Evolutionary conservation across 2,329 filamentous ascomycete genomes (phyloP).

Genomic region (Colletotrichum chrysophilum): DNA sequence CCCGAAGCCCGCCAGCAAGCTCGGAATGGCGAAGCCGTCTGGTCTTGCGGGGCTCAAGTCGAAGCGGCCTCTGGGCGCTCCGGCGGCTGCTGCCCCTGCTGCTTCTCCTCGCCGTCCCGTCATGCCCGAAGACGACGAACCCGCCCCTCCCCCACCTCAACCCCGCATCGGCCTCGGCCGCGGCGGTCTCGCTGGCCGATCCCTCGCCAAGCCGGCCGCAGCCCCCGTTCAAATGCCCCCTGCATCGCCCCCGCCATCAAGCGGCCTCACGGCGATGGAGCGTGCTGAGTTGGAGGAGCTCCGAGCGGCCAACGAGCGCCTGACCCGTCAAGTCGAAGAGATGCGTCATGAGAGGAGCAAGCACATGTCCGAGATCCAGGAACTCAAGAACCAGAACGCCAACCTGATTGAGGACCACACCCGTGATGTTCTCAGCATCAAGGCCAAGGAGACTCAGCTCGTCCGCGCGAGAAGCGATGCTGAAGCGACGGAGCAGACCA

Average conservation of each 20-base stretch:
- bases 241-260: conserved; percentile 63
- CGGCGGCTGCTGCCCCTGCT: background rate
- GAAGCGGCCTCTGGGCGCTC: conserved; percentile 55
- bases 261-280: conserved; percentile 78
- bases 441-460: conserved; percentile 97
- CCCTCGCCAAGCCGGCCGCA: conserved; percentile 76
- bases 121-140: conserved; percentile 62
- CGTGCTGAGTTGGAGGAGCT: conserved; percentile 92
- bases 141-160: conserved; percentile 58
- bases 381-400: conserved; percentile 96
- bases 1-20: conserved; percentile 51
- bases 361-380: conserved; percentile 85
- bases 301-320: conserved; percentile 79
- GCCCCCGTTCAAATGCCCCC: conserved; percentile 53
- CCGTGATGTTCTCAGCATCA: conserved; percentile 92
- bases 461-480: conserved; percentile 90
- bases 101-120: conserved; percentile 56
- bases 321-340: conserved; percentile 79
- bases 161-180: conserved; percentile 72
- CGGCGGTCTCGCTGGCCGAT: conserved; percentile 84
- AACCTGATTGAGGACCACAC: conserved; percentile 97
- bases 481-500: conserved; percentile 85
- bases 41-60: conserved; percentile 64
- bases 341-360: conserved; percentile 81
- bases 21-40: conserved; percentile 59